Evolutionary conservation across 352 stramenopile species (phyloP).

Genomic region (Pythium scleroteichum): DNA sequence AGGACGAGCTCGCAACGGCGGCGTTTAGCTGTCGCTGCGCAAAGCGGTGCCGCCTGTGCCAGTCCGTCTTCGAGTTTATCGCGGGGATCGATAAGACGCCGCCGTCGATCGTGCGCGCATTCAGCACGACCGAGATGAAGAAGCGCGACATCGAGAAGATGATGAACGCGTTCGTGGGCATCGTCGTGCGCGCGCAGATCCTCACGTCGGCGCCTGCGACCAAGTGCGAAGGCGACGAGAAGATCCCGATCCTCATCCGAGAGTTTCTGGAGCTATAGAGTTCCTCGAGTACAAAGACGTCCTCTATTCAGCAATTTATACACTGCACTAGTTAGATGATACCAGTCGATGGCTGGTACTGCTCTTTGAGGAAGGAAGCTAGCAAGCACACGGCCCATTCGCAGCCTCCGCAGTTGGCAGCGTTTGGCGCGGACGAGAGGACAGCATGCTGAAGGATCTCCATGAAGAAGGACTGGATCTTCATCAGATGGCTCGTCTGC

Average conservation of each 20-base stretch:
- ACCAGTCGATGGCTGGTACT: conserved; percentile 2
- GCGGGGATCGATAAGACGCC: conserved; percentile 14
- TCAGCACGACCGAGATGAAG: conserved; percentile 18
- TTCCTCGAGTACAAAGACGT: too few relatives aligned
- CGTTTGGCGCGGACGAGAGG: neutral
- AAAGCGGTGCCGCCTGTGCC: conserved; percentile 22
- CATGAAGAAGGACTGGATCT: neutral
- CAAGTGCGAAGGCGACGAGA: conserved; percentile 15
- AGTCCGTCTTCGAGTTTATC: conserved; percentile 20
- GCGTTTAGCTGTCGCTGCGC: conserved; percentile 16
- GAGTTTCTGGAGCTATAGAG: conserved; percentile 16
- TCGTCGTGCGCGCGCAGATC: conserved; percentile 20
- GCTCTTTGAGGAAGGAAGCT: conserved; percentile 4
- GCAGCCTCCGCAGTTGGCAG: conserved; percentile 6
- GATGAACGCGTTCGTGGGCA: conserved; percentile 20
- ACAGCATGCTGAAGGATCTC: neutral
- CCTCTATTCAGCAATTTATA: neutral
- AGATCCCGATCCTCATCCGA: conserved; percentile 12
- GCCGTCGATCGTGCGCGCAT: conserved; percentile 15
- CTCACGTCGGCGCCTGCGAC: conserved; percentile 4
- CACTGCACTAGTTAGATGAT: conserved; percentile 7
- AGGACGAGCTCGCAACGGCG: conserved; percentile 8
- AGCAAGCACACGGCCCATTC: conserved; percentile 1
- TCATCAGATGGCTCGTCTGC: neutral
- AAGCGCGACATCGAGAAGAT: conserved; percentile 13